Base-by-base conservation (phyloP, 768 basidiomycete genomes). In the Rhodotorula paludigena region DNA sequence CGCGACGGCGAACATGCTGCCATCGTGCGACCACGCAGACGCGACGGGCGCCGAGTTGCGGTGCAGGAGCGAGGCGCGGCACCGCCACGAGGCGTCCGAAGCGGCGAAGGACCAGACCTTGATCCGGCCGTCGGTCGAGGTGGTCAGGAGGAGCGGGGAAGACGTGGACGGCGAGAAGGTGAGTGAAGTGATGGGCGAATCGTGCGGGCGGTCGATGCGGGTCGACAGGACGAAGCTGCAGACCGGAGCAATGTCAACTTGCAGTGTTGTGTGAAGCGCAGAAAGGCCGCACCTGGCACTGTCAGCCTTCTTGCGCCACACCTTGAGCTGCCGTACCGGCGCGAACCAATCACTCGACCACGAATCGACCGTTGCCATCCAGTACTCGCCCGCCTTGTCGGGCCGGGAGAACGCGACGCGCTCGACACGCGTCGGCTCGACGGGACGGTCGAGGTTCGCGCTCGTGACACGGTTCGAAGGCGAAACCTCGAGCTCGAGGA, bases 331-430 rank as follows among this genome's bases (percentile, higher is more conserved):
- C 38, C 87, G 81, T 78, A 87, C 91, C 35, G 80, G 80, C 69
- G 82, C 85, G 78, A 86, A 86, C 20, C 84, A 85, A 49, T 88
- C 86, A 10, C 83, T 86, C 62, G 85, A 82, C 61, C 92, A 84
- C 38, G 80, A 78, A 78, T 99, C 94, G 33, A 90, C 78, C 3
- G 94, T 93, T 10, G 92, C 92, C 85, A 99, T 85, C 93, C 94
- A 98, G 53, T 85, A 82, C 16, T 80, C 81, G 3, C 69, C 60
- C 41, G 69, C 58, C 18, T 48, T 30, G 14, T 70, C 72, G 21
- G 65, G 66, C 7, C 21, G n/a, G 9, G 88, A 88, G 64, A 93
- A 81, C 9, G 82, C 84, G 11, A 83, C 84, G 16, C 81, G 82
- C 56, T 90, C 87, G 5, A 98, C 89, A 21, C 86, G 82, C 5